phyloP scores from a whole-genome alignment of 148 eudicot species.

The Cornus kousa region DNA sequence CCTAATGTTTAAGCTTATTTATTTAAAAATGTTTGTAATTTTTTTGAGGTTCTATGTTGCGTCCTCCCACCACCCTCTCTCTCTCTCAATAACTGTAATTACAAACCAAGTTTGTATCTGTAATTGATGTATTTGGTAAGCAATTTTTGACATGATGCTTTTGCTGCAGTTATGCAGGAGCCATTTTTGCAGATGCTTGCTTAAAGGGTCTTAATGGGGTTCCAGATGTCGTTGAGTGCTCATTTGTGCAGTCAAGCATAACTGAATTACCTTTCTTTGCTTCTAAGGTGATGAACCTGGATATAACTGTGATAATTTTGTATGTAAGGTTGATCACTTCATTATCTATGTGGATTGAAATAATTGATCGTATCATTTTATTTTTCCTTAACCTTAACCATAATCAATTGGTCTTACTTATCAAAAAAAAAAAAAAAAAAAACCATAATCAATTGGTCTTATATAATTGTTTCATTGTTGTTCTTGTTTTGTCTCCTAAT shows the following conservation, averaged over 20 bases:
- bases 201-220: constrained; percentile 98
- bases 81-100: not conserved
- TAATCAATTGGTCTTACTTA: too few species aligned
- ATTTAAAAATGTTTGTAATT: too few species aligned
- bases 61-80: not conserved
- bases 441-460: too few species aligned
- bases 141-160: constrained; percentile 1
- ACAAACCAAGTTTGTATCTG: not conserved
- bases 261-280: constrained; percentile 92
- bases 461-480: not conserved
- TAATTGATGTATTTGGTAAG: not conserved
- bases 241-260: constrained; percentile 76
- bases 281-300: constrained; percentile 60
- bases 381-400: too few species aligned
- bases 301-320: not conserved
- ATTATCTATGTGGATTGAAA: too few species aligned
- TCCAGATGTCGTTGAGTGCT: constrained; percentile 90
- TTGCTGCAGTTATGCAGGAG: constrained; percentile 83
- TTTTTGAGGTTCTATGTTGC: too few species aligned
- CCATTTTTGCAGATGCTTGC: constrained; percentile 96
- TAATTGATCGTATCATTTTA: too few species aligned
- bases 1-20: too few species aligned
- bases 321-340: too few species aligned
- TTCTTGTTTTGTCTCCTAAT: not conserved
- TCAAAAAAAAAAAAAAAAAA: too few species aligned